phyloP scores from a whole-genome alignment of 441 rosid genomes.

The Theobroma grandiflorum region DNA sequence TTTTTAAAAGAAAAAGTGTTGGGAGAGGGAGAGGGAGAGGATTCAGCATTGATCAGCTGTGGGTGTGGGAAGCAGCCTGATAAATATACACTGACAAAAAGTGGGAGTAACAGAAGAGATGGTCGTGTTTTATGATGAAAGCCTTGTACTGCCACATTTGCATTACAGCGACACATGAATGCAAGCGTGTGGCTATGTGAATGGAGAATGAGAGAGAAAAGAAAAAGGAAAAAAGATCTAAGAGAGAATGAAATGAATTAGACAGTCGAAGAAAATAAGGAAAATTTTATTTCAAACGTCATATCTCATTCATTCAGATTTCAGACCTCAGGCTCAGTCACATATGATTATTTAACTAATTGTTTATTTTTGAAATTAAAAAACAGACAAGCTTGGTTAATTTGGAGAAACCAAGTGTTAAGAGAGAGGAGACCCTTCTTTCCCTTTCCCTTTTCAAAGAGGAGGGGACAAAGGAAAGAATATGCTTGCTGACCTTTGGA shows the following conservation, averaged over 20 bases:
- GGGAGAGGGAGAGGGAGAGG: neutral
- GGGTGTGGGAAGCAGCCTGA: neutral
- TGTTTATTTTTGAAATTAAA: neutral
- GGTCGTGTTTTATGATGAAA: slow-evolving; percentile 38
- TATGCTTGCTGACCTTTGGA: neutral
- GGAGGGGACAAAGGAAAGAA: neutral
- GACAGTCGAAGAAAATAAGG: slow-evolving; percentile 44
- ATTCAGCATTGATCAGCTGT: neutral
- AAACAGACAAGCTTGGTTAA: neutral
- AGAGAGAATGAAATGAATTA: slow-evolving; percentile 29
- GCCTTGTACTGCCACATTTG: slow-evolving; percentile 39
- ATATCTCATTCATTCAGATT: slow-evolving; percentile 22
- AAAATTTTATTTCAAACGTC: slow-evolving; percentile 36
- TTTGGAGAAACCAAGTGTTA: slow-evolving; percentile 2
- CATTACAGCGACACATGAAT: slow-evolving; percentile 31
- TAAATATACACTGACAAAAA: slow-evolving; percentile 42
- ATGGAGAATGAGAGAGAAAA: slow-evolving; percentile 17
- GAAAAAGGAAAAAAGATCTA: neutral
- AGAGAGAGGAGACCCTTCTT: neutral
- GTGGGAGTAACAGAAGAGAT: slow-evolving; percentile 36
- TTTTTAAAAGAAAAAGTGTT: neutral
- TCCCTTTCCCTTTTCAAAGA: neutral
- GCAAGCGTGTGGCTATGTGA: slow-evolving; percentile 31
- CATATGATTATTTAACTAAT: neutral
- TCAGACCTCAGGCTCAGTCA: too few relatives aligned